Evolutionary conservation across 2,329 filamentous ascomycete species (phyloP).

Genomic region (Corinectria fuckeliana): DNA sequence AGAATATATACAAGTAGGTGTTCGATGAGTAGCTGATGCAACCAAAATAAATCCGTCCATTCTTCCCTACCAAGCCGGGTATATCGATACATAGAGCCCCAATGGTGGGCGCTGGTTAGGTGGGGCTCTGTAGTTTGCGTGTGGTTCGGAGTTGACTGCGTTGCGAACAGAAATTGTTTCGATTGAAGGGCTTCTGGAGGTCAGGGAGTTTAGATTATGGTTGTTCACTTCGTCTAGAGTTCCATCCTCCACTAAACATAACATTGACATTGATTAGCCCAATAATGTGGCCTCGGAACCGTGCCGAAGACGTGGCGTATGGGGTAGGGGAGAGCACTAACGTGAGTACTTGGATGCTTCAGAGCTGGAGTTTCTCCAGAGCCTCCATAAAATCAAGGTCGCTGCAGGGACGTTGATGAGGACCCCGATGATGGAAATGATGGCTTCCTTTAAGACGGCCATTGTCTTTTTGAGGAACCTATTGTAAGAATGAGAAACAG

Average conservation of each 20-base stretch:
- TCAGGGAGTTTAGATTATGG: background rate
- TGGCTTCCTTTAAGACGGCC: background rate
- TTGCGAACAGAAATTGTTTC: background rate
- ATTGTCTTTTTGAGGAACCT: background rate
- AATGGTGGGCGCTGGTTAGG: background rate
- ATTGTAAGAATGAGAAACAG: background rate
- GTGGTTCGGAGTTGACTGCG: background rate
- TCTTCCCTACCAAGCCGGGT: background rate
- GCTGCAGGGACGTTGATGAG: conserved; percentile 17
- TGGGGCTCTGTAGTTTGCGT: background rate
- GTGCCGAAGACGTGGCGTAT: background rate
- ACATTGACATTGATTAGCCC: background rate
- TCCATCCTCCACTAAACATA: background rate
- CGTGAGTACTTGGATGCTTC: background rate
- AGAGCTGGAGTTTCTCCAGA: background rate
- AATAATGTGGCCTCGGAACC: background rate
- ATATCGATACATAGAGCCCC: background rate
- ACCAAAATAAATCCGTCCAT: too few species aligned
- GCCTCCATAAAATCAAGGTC: conserved; percentile 8
- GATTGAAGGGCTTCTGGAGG: background rate
- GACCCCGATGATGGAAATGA: conserved; percentile 5
- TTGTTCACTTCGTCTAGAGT: background rate
- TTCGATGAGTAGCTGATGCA: too few species aligned
- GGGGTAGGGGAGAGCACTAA: background rate
- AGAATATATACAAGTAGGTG: too few species aligned